Evolutionary conservation across 768 basidiomycete genomes (phyloP), one percentile per base, ranked within the genome.

Genomic region (Tulasnella sp.): DNA sequence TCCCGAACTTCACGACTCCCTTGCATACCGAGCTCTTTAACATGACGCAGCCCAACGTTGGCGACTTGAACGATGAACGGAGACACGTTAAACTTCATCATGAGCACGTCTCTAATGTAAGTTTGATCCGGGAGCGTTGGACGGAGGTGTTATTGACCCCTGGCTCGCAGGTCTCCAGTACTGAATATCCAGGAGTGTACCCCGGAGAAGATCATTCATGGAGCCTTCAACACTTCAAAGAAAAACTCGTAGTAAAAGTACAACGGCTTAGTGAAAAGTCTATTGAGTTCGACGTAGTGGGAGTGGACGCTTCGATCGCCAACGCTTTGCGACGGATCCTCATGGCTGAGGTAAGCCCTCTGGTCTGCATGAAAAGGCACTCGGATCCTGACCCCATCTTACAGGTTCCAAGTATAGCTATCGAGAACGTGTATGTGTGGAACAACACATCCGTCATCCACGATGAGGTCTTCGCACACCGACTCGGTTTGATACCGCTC

Each of bases 271-370:
- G 95, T 0, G 85, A 90, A 52, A 86, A 89, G 17, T 89, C 90
- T 1, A 87, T 97, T 74, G 95, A 98, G 76, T 96, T 99, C 79
- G 97, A 99, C 81, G 83, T 98, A 62, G 86, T 98, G 71, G 95
- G 96, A 5, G 90, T 98, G 35, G 96, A 99, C 79, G 92, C 97
- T 0, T 92, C 94, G 17, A 91, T 99, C 73, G 95, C 97, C 36
- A 98, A 99, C 79, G 94, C 96, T 0, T 87, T 96, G 75, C 85
- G 97, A 34, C 85, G 97, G 72, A 94, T 97, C 70, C 84, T 98
- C 78, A 91, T 98, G 63, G 91, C 96, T 11, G 97, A 99, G 86
- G 95, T 94, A 72, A 69, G 86, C 79, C 36, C 39, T 16, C 6
- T 4, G 34, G 22, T 1, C 22, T 34, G 3, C 19, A 26, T 7